Base-by-base conservation (phyloP, 1,284 basidiomycete species). In the Amylostereum chailletii region DNA sequence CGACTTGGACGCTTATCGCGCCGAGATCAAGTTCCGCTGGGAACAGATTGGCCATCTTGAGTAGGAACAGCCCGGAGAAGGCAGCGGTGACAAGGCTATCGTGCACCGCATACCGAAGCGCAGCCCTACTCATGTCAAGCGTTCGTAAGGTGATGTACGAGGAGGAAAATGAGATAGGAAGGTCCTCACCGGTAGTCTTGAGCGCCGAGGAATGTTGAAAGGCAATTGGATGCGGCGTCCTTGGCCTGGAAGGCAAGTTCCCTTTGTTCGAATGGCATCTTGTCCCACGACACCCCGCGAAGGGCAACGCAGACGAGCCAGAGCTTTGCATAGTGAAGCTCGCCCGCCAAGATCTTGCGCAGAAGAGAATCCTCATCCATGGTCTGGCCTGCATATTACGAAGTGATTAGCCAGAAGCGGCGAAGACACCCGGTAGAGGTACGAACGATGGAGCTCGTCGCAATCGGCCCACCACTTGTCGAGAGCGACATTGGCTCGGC, bases 241-340 rank as follows among this genome's bases (percentile, higher is more conserved):
- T 94, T 94, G 5, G 92, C 93, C 60, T 93, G 87, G 71, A 95
- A 93, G 5, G 93, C 93, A 41, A 96, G 77, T 63, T 95, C 92
- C 34, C 90, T 81, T 63, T 95, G 93, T 62, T 94, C 93, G 52
- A 89, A 90, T 1, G 89, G 81, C 85, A 95, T 93, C 67, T 92
- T 94, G 60, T 95, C 91, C 88, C 92, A 95, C 7, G 88, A 83
- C 38, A 86, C 88, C 4, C 93, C 93, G 50, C 93, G 81, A 36
- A 96, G 72, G 6, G 91, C 92, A 4, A 94, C 87, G 61, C 93
- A 95, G 32, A 93, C 86, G 34, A 94, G 80, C 91, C 93, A 96
- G 4, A 96, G 72, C 64, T 95, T 92, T 31, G 92, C 89, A 61
- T 94, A 92, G 59, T 93, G 84, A 51, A 94, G 71, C 60, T 96